Conservation (phyloP, 2,329 filamentous ascomycete species). For the Ophiostoma sp. region DNA sequence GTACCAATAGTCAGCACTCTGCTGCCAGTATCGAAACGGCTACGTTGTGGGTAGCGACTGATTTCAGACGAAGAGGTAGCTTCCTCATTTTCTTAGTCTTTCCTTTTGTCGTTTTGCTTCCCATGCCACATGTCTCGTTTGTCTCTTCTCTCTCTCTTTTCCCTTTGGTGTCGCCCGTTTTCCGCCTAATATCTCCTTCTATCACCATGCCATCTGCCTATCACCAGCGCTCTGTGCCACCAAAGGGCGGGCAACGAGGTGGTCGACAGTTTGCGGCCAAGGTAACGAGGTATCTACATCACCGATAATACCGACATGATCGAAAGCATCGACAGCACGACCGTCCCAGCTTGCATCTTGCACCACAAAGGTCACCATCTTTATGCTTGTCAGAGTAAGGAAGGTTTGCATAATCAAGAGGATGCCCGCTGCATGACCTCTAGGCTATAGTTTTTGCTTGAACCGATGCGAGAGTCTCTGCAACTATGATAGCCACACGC, state of each 20-base stretch:
- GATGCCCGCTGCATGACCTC: not conserved
- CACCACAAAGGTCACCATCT: not conserved
- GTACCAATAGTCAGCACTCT: slow-evolving; percentile 44
- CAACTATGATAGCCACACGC: not conserved
- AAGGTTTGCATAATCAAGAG: slow-evolving; percentile 11
- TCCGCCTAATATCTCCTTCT: too few relatives aligned
- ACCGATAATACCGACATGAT: too few relatives aligned
- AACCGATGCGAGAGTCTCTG: not conserved
- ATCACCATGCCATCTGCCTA: too few relatives aligned
- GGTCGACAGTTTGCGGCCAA: not conserved
- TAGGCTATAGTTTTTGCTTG: too few relatives aligned
- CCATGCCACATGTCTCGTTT: too few relatives aligned
- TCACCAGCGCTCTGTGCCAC: too few relatives aligned
- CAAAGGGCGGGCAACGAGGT: too few relatives aligned
- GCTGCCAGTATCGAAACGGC: too few relatives aligned
- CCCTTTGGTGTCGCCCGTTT: not conserved
- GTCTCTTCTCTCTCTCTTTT: not conserved
- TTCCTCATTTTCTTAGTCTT: slow-evolving; percentile 5
- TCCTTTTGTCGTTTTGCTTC: not conserved
- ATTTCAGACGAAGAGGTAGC: not conserved
- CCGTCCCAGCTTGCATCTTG: not conserved
- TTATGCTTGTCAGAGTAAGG: slow-evolving; percentile 6
- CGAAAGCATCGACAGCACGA: not conserved
- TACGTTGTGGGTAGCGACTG: not conserved
- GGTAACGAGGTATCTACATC: not conserved